These are phyloP conservation scores for Monosporozyma servazzii DNA, from an alignment of 805 yeast genomes.

Conservation along the genomic window DNA sequence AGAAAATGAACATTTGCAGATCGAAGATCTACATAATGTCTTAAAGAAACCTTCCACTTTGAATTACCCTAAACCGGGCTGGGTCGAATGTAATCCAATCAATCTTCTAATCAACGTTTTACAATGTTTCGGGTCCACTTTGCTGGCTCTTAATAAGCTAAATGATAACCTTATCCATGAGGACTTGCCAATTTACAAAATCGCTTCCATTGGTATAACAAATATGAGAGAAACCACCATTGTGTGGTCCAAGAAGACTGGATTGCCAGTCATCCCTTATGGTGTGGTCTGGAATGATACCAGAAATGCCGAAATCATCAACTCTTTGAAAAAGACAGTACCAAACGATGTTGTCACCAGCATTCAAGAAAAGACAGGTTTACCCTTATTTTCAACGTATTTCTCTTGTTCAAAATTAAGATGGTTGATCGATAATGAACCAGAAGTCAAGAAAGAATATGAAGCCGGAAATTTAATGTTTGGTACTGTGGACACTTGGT, in stretches of 20 bases:
- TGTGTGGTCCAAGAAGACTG: conserved; percentile 79
- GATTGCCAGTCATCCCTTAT: conserved; percentile 63
- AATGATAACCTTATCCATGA: conserved; percentile 41
- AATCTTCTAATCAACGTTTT: conserved; percentile 65
- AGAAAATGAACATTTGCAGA: conserved; percentile 48
- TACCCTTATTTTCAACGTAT: conserved; percentile 75
- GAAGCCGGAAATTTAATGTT: conserved; percentile 75
- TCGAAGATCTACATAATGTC: conserved; percentile 43
- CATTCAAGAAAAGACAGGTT: conserved; percentile 62
- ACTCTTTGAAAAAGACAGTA: conserved; percentile 45
- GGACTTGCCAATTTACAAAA: conserved; percentile 45
- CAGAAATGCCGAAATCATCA: conserved; percentile 66
- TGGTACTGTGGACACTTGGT: conserved; percentile 93
- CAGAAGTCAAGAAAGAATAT: conserved; percentile 54
- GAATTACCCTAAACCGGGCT: conserved; percentile 71
- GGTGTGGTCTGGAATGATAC: conserved; percentile 97
- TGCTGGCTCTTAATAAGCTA: conserved; percentile 45
- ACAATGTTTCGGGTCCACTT: conserved; percentile 65
- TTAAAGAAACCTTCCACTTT: conserved; percentile 48
- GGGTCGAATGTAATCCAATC: conserved; percentile 91
- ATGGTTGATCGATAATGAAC: conserved; percentile 81
- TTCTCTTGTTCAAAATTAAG: conserved; percentile 84
- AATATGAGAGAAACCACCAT: conserved; percentile 94
- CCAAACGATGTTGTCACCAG: conserved; percentile 47
- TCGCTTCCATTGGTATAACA: conserved; percentile 77